These are phyloP conservation scores for Fusarium haematococcum DNA, from an alignment of 2,329 filamentous ascomycete species.

Conservation along the genomic window DNA sequence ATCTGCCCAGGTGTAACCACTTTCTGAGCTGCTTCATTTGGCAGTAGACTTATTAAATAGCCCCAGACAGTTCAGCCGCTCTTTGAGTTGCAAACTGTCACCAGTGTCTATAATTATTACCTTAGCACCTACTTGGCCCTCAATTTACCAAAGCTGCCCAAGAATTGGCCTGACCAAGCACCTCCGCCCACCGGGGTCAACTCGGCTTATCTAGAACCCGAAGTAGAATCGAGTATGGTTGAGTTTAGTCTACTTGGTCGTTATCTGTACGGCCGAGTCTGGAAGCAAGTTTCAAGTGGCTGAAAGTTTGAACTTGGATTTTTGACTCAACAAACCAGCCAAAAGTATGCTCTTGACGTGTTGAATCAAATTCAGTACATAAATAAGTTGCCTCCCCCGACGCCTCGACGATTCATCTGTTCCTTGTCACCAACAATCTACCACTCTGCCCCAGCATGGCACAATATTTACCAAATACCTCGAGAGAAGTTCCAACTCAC, in stretches of 20 bases:
- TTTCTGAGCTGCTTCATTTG: background rate
- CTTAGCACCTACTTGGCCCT: no score
- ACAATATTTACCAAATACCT: background rate
- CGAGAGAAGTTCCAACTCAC: background rate
- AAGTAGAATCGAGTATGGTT: background rate
- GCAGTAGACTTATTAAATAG: no score
- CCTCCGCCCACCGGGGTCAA: background rate
- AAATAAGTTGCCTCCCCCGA: background rate
- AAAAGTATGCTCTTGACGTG: background rate
- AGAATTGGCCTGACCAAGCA: background rate
- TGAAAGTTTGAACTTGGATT: background rate
- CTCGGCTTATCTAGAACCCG: background rate
- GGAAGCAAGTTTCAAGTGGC: background rate
- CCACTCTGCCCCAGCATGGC: background rate
- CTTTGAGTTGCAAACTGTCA: no score
- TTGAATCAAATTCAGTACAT: background rate
- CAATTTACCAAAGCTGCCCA: no score
- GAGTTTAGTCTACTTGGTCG: background rate
- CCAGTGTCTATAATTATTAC: no score
- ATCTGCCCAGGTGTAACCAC: background rate
- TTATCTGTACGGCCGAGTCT: background rate
- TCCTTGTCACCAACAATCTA: background rate
- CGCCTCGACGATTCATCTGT: background rate
- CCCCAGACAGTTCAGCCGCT: no score
- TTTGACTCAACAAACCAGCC: background rate